These are phyloP conservation scores for Yamadazyma scolyti DNA, from an alignment of 805 yeast species.

Conservation along the genomic window DNA sequence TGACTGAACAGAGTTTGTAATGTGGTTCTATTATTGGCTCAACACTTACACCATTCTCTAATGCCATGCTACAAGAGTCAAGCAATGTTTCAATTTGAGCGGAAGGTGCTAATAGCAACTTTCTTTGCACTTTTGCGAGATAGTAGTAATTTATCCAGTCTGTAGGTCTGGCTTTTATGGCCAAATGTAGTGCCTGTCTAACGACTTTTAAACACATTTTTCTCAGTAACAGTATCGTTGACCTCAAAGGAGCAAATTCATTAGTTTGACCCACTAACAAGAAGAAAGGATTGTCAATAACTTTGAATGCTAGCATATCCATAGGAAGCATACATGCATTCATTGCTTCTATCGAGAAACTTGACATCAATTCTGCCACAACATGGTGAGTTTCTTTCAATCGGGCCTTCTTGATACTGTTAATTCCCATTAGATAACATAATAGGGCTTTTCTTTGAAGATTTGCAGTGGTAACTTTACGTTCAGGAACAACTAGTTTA, in stretches of 20 bases:
- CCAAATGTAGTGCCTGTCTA: conserved; percentile 42
- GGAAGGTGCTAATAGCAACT: conserved; percentile 33
- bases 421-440: conserved; percentile 73
- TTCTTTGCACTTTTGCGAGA: conserved; percentile 54
- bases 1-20: conserved; percentile 55
- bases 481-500: conserved; percentile 60
- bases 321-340: conserved; percentile 60
- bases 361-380: conserved; percentile 45
- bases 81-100: conserved; percentile 40
- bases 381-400: conserved; percentile 26
- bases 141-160: conserved; percentile 66
- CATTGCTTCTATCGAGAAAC: conserved; percentile 57
- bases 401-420: conserved; percentile 22
- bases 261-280: conserved; percentile 21
- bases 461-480: conserved; percentile 56
- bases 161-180: conserved; percentile 38
- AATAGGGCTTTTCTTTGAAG: conserved; percentile 67
- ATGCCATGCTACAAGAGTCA: conserved; percentile 44
- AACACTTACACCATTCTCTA: conserved; percentile 18
- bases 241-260: conserved; percentile 21
- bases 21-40: conserved; percentile 78
- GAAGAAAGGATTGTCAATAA: conserved; percentile 33
- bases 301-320: conserved; percentile 56
- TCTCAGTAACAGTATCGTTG: too few species aligned
- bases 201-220: conserved; percentile 35